These are phyloP conservation scores for Colletotrichum phormii DNA, from an alignment of 2,329 filamentous ascomycete genomes.

Conservation along the genomic window DNA sequence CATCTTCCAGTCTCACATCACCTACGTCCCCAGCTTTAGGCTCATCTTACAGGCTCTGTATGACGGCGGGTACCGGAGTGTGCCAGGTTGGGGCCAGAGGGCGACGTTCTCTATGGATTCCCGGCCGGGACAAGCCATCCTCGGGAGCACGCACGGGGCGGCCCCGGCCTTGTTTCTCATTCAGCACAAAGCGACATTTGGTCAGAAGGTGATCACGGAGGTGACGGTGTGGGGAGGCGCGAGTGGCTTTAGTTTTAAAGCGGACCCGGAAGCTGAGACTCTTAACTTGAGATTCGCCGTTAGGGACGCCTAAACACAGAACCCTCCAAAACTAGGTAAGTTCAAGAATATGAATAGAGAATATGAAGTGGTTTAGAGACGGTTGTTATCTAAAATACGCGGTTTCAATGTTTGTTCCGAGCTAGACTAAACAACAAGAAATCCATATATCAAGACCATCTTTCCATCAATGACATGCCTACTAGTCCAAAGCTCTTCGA, in stretches of 20 bases:
- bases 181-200: not conserved
- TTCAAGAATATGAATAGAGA: not conserved
- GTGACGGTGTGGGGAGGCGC: not conserved
- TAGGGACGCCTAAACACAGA: not conserved
- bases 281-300: slow-evolving; percentile 12
- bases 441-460: no score
- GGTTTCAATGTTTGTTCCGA: not conserved
- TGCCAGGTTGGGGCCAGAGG: not conserved
- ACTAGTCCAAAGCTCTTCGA: not conserved
- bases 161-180: not conserved
- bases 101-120: not conserved
- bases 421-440: not conserved
- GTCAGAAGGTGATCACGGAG: not conserved
- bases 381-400: no score
- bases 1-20: not conserved
- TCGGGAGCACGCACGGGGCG: not conserved
- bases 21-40: not conserved
- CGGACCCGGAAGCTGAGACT: not conserved
- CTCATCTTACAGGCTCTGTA: not conserved
- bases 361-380: not conserved
- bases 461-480: no score
- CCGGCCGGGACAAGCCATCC: not conserved
- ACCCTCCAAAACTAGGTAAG: not conserved
- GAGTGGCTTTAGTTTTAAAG: not conserved
- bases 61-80: not conserved